Evolutionary conservation across 176 grass and related monocot genomes (phyloP), one percentile per base, ranked within the genome.

Genomic region (Rhynchospora breviuscula): DNA sequence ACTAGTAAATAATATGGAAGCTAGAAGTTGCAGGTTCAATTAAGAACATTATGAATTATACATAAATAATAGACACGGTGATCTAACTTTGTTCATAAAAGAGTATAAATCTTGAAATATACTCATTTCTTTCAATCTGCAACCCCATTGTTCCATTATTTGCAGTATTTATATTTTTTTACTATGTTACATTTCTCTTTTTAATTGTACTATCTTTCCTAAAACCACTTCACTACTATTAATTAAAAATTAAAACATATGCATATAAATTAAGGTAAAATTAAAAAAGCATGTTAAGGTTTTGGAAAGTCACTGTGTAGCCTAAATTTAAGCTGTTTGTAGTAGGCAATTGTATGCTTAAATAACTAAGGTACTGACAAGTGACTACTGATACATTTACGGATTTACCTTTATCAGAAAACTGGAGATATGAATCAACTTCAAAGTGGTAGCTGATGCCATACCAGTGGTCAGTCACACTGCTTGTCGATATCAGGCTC

Each of bases 351-450:
- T 29, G 0, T 29, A 29, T 29, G 26, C 26, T 29, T 5, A 14
- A 48, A n/a, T 13, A 52, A 52, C 10, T 17, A 75, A 75, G 70
- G 70, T 23, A 52, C 10, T 40, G 35, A 40, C 35, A 40, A 40
- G 35, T 58, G 64, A 83, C 35, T 40, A 40, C 35, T 40, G 35
- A 40, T 45, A 18, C 49, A 48, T 31, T 40, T n/a, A n/a, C n/a
- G n/a, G n/a, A n/a, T n/a, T n/a, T 86, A 92, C 93, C 90, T 80
- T 92, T 95, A 81, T 92, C 92, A 70, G 90, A 21, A 88, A 99
- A 99, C 62, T 95, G 93, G 80, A 95, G 79, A 82, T 89, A 99
- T 46, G 96, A 83, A 0, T 99, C 93, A 51, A 99, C 92, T 95
- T 99, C 10, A 91, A 92, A 65, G 88, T 81, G 14, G 88, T 51